Conservation (phyloP, 1,284 basidiomycete species). For the Puccinia coronata region DNA sequence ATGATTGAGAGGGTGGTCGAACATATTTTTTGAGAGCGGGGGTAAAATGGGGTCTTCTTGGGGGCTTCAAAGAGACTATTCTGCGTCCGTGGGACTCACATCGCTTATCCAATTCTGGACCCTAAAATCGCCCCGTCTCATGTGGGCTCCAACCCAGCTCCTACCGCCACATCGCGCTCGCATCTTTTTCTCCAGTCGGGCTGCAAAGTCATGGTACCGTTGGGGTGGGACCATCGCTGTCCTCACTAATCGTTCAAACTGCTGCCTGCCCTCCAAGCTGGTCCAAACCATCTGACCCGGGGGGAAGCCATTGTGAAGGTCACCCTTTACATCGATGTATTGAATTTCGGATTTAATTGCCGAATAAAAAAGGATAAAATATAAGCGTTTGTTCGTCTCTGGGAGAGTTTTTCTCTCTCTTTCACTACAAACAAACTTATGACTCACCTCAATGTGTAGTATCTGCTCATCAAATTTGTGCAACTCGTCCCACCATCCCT, state of each 20-base stretch:
- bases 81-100: not conserved
- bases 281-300: slow-evolving; percentile 46
- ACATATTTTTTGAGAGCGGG: no score
- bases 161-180: slow-evolving; percentile 41
- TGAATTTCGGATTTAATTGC: not conserved
- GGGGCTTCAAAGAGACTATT: not conserved
- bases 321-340: slow-evolving; percentile 25
- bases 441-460: slow-evolving; percentile 46
- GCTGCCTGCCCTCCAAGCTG: slow-evolving; percentile 27
- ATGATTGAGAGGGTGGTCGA: not conserved
- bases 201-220: slow-evolving; percentile 35
- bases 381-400: not conserved
- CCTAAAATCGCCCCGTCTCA: slow-evolving; percentile 46
- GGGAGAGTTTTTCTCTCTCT: no score
- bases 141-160: slow-evolving; percentile 40
- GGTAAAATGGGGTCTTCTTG: not conserved
- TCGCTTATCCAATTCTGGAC: slow-evolving; percentile 25
- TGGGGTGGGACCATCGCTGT: slow-evolving; percentile 19
- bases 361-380: not conserved
- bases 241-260: slow-evolving; percentile 33
- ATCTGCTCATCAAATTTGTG: slow-evolving; percentile 37
- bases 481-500: slow-evolving; percentile 43
- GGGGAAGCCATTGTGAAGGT: slow-evolving; percentile 47
- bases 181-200: slow-evolving; percentile 44
- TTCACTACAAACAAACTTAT: not conserved